Conservation (phyloP, 2,329 filamentous ascomycete genomes). For the Claviceps citrina region DNA sequence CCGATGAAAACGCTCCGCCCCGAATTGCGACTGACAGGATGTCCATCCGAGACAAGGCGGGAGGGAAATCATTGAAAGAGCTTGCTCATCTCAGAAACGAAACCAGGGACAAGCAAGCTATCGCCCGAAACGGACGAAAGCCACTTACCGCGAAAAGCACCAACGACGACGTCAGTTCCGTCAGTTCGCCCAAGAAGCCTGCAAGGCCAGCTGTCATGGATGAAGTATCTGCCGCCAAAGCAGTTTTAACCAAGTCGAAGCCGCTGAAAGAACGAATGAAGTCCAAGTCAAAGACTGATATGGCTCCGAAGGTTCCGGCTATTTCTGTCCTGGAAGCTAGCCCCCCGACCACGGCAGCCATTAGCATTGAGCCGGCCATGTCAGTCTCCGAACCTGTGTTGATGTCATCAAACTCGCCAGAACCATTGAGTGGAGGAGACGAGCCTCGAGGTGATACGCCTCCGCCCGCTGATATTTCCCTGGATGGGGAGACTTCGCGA, state of each 20-base stretch:
- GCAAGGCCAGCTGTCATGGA: slow-evolving; percentile 19
- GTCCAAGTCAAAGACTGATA: slow-evolving; percentile 14
- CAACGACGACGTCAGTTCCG: slow-evolving; percentile 42
- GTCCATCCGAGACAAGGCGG: slow-evolving; percentile 20
- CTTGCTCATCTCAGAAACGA: slow-evolving; percentile 27
- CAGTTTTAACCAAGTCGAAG: slow-evolving; percentile 18
- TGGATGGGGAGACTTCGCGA: slow-evolving; percentile 41
- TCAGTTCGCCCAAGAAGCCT: slow-evolving; percentile 42
- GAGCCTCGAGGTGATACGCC: slow-evolving; percentile 36
- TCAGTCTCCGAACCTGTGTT: slow-evolving; percentile 25
- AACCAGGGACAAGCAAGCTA: slow-evolving; percentile 18
- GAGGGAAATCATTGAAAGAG: slow-evolving; percentile 31
- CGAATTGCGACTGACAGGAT: slow-evolving; percentile 11
- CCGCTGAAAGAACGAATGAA: slow-evolving; percentile 13
- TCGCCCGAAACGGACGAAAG: slow-evolving; percentile 23
- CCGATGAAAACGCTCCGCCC: slow-evolving; percentile 16
- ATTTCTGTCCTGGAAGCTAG: slow-evolving; percentile 7
- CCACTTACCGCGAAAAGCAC: slow-evolving; percentile 42
- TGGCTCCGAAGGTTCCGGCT: slow-evolving; percentile 11
- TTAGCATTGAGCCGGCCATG: slow-evolving; percentile 11
- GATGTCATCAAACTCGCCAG: slow-evolving; percentile 34
- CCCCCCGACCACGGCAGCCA: slow-evolving; percentile 7
- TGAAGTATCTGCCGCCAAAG: slow-evolving; percentile 25
- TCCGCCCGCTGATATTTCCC: slow-evolving; percentile 42
- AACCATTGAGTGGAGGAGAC: slow-evolving; percentile 22